These are phyloP conservation scores for Nakazawaea ernobii DNA, from an alignment of 805 yeast genomes.

Conservation along the genomic window DNA sequence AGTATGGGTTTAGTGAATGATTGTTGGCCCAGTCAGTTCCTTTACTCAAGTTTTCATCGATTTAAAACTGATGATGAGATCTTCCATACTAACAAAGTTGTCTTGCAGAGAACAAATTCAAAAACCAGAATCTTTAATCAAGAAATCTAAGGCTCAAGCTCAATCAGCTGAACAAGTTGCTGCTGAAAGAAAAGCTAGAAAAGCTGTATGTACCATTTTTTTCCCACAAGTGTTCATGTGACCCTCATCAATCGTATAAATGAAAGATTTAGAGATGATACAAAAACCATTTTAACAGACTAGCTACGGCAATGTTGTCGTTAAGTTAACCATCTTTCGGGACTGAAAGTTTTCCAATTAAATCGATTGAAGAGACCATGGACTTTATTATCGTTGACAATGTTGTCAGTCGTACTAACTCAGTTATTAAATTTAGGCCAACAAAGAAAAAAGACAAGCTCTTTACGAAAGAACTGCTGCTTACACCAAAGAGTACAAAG, in stretches of 20 bases:
- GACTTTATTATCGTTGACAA: background rate
- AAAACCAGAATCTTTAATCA: slow-evolving; percentile 79
- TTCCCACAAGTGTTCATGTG: background rate
- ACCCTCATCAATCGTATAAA: background rate
- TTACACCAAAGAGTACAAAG: slow-evolving; percentile 91
- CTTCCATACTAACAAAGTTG: slow-evolving; percentile 1
- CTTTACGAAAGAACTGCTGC: slow-evolving; percentile 89
- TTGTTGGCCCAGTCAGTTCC: slow-evolving; percentile 13
- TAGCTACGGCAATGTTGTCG: slow-evolving; percentile 71
- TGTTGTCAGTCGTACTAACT: slow-evolving; percentile 4
- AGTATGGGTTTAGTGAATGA: slow-evolving; percentile 2
- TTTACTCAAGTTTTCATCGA: background rate
- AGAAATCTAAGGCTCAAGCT: slow-evolving; percentile 75
- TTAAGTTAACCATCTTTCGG: slow-evolving; percentile 84
- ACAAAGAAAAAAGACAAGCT: slow-evolving; percentile 41
- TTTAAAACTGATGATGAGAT: background rate
- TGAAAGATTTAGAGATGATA: slow-evolving; percentile 34
- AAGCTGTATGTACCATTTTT: slow-evolving; percentile 59
- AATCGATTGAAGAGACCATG: background rate
- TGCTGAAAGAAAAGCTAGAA: slow-evolving; percentile 73
- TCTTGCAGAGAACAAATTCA: slow-evolving; percentile 27
- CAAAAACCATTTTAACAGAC: slow-evolving; percentile 46
- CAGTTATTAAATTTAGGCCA: slow-evolving; percentile 25
- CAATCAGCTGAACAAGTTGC: slow-evolving; percentile 73
- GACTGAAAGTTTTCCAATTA: slow-evolving; percentile 42